phyloP scores from a whole-genome alignment of 352 stramenopile species.

The Pythium insidiosum region DNA sequence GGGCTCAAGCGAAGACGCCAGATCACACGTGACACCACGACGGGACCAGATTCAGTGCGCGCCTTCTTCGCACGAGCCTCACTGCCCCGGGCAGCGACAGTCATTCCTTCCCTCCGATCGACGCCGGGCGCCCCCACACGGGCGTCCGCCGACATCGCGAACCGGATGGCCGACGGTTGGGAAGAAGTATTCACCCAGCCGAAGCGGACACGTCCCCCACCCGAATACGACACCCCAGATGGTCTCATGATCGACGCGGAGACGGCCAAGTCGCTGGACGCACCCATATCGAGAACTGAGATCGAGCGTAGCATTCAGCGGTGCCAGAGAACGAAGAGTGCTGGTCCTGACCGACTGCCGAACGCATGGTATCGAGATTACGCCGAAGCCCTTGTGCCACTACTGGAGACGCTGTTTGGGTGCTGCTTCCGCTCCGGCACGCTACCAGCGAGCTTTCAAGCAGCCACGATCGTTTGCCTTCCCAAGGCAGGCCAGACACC shows the following conservation, averaged over 20 bases:
- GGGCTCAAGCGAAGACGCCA: too few species aligned
- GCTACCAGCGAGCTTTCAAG: neutral
- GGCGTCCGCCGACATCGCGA: neutral
- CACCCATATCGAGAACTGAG: neutral
- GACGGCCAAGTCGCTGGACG: neutral
- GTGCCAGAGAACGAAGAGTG: neutral
- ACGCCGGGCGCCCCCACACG: neutral
- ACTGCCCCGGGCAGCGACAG: too few species aligned
- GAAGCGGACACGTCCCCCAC: too few species aligned
- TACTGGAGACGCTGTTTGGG: neutral
- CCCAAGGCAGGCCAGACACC: neutral
- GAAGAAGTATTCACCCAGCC: neutral
- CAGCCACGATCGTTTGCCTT: neutral
- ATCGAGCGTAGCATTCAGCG: neutral
- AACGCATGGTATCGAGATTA: slow-evolving; percentile 9
- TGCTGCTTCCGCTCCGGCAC: neutral
- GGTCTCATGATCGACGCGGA: neutral
- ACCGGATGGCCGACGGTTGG: neutral
- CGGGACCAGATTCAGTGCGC: too few species aligned
- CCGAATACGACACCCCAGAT: too few species aligned
- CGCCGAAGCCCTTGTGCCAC: neutral
- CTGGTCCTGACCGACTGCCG: slow-evolving; percentile 1
- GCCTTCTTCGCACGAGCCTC: too few species aligned
- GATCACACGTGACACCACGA: too few species aligned
- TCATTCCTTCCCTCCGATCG: neutral